Evolutionary conservation across 441 rosid genomes (phyloP), one percentile per base, ranked within the genome.

Genomic region (Dalechampia spathulata): DNA sequence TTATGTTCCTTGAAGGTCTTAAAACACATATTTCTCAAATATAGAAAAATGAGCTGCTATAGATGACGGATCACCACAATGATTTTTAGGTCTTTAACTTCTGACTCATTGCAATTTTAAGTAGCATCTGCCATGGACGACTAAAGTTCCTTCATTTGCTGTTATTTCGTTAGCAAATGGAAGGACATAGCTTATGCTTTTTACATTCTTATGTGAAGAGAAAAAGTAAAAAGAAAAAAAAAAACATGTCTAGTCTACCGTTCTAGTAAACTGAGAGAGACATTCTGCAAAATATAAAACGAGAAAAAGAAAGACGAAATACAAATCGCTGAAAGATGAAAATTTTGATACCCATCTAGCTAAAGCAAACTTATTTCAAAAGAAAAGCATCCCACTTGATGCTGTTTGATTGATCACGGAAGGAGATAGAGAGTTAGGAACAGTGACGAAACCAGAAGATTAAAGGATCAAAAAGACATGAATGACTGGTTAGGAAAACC

Each of bases 391-490:
- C 40, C 45, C 40, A 34, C 45, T 14, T 38, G 16, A 22, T 2
- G 20, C 43, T 23, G 5, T 34, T 7, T 47, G 23, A 32, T 45
- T 22, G n/a, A 40, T 28, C n/a, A 45, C 27, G 12, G 20, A 12
- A 22, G 28, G 55, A 17, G 47, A 49, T 30, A 25, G 50, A 49
- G 51, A 25, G 17, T 13, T 11, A 21, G 60, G 49, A 48, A 30
- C 34, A 30, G 34, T 30, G 34, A 30, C 4, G 8, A 30, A 30
- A 30, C 69, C 55, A 62, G 13, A 50, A 46, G 57, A 38, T 51
- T 27, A 16, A 32, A 17, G n/a, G n/a, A n/a, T n/a, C n/a, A n/a
- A n/a, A n/a, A n/a, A n/a, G n/a, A n/a, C n/a, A n/a, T n/a, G n/a
- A 1, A 15, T 47, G 61, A 49, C 17, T 30, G 51, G 48, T 39